Evolutionary conservation across 129 eudicot genomes (phyloP).

Genomic region (Flaveria bidentis): DNA sequence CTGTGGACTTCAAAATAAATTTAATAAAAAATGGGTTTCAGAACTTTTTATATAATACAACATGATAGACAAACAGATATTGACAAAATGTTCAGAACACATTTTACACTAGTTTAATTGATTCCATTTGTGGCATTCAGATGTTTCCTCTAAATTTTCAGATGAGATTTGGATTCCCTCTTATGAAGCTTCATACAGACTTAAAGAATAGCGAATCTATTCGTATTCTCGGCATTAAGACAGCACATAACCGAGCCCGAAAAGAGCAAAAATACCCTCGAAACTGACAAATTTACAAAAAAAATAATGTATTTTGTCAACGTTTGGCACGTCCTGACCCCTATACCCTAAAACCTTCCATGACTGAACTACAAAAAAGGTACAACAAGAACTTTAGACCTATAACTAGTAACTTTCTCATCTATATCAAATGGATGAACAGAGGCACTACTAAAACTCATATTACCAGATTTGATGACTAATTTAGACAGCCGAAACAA

Average conservation of each 20-base stretch:
- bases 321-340: not conserved
- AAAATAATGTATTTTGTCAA: slow-evolving; percentile 5
- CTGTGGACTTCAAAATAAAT: too few species aligned
- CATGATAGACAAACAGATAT: too few species aligned
- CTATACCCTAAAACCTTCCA: slow-evolving; percentile 18
- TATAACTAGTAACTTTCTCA: slow-evolving; percentile 26
- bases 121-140: too few species aligned
- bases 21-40: too few species aligned
- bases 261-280: not conserved
- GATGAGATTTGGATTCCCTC: too few species aligned
- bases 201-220: too few species aligned
- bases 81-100: too few species aligned
- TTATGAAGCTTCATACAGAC: too few species aligned
- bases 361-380: slow-evolving; percentile 19
- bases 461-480: slow-evolving; percentile 21
- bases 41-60: too few species aligned
- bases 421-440: slow-evolving; percentile 19
- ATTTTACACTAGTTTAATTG: too few species aligned
- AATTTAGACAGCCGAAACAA: slow-evolving; percentile 29
- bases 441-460: slow-evolving; percentile 22
- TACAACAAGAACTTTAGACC: slow-evolving; percentile 29
- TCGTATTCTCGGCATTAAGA: too few species aligned
- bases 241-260: not conserved
- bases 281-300: not conserved
- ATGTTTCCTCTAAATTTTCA: too few species aligned